Conservation (phyloP, 768 basidiomycete species). For the Daedaleopsis sinensis region DNA sequence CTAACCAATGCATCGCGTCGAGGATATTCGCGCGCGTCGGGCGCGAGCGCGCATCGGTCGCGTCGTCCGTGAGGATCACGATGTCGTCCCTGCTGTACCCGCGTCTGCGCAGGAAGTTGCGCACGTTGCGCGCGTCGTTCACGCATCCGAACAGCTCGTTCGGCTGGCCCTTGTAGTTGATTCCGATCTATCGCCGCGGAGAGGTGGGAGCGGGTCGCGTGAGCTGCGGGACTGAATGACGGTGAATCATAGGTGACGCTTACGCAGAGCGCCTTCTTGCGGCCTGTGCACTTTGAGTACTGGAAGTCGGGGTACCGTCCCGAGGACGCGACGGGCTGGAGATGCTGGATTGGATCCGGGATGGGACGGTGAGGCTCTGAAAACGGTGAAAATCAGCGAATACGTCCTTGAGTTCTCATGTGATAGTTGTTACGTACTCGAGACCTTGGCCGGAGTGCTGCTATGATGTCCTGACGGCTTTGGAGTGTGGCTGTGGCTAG, state of each 20-base stretch:
- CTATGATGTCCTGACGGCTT: slow-evolving; percentile 8
- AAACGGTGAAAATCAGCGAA: not conserved
- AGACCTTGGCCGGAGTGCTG: not conserved
- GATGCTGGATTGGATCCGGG: slow-evolving; percentile 2
- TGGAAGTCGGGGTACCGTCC: slow-evolving; percentile 45
- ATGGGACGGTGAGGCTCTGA: slow-evolving; percentile 1
- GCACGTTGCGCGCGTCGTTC: slow-evolving; percentile 87
- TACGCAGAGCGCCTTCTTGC: slow-evolving; percentile 87
- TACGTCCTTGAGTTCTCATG: not conserved
- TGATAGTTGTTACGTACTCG: not conserved
- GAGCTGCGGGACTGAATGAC: not conserved
- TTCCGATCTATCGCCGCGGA: slow-evolving; percentile 65
- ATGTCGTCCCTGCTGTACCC: slow-evolving; percentile 64
- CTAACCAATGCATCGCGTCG: slow-evolving; percentile 92
- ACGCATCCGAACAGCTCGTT: slow-evolving; percentile 84
- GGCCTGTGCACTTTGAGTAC: slow-evolving; percentile 88
- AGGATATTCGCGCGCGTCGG: slow-evolving; percentile 88
- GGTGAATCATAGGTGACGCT: slow-evolving; percentile 30
- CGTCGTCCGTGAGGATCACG: slow-evolving; percentile 82
- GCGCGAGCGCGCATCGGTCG: slow-evolving; percentile 55
- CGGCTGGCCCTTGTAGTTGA: slow-evolving; percentile 77
- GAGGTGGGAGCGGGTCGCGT: not conserved
- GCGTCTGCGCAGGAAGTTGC: slow-evolving; percentile 65
- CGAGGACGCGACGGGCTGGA: not conserved
- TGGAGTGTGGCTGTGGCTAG: slow-evolving; percentile 9